Conservation (phyloP, 1,284 basidiomycete species). For the Taiwanofungus camphoratus region DNA sequence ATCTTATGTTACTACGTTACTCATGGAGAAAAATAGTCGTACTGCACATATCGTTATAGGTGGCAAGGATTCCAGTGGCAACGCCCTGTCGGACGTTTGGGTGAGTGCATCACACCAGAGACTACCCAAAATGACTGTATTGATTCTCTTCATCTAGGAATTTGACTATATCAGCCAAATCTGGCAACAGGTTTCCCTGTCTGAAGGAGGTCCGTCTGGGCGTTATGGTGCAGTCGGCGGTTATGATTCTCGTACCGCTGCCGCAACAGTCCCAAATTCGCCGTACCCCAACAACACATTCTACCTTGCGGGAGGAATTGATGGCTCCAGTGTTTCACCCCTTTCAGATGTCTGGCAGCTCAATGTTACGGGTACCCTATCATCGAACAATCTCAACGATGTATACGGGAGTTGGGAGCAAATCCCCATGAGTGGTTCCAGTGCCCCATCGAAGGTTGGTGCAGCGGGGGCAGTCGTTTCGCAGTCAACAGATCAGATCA, state of each 20-base stretch:
- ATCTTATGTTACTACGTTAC: not conserved
- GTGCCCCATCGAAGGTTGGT: constrained; percentile 45
- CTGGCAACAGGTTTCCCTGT: constrained; percentile 55
- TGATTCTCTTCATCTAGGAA: constrained; percentile 41
- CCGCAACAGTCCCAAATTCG: constrained; percentile 36
- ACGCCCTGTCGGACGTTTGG: constrained; percentile 64
- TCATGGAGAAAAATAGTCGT: constrained; percentile 38
- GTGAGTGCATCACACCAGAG: too few species aligned
- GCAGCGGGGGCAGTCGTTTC: constrained; percentile 38
- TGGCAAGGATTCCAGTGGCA: constrained; percentile 47
- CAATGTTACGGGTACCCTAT: constrained; percentile 59
- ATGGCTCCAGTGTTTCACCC: constrained; percentile 38
- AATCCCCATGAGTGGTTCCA: constrained; percentile 29
- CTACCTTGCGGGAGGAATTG: constrained; percentile 61
- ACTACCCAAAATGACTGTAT: too few species aligned
- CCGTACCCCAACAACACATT: constrained; percentile 60
- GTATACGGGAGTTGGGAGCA: constrained; percentile 56
- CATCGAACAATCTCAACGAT: constrained; percentile 53
- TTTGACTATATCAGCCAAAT: constrained; percentile 70
- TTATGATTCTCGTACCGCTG: constrained; percentile 46
- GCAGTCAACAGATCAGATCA: constrained; percentile 28
- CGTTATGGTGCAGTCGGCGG: constrained; percentile 70
- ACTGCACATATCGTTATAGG: constrained; percentile 67
- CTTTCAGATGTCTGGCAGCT: constrained; percentile 66
- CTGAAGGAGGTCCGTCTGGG: constrained; percentile 47